A percentile compares a stretch with the other conserved stretches of the same genome.
Conservation (phyloP, 768 basidiomycete species). For the Auricularia sp. region DNA sequence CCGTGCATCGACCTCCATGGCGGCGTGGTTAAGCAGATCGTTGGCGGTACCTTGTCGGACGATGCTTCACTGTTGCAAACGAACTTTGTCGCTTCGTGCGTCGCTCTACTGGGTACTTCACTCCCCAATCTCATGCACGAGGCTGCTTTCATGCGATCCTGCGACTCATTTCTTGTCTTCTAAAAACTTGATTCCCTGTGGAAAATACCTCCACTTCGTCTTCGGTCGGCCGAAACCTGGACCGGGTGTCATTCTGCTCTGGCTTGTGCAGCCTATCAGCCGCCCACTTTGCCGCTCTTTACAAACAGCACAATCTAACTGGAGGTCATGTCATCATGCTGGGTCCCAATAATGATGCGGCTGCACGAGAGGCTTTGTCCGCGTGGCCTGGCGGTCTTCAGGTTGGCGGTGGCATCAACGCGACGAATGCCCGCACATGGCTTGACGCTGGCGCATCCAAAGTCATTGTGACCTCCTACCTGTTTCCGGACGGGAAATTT, state of each 20-base stretch:
- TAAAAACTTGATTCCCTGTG: background rate
- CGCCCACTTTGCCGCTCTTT: conserved; percentile 70
- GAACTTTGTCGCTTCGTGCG: conserved; percentile 85
- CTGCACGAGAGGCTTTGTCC: conserved; percentile 73
- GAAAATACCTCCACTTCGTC: too few relatives aligned
- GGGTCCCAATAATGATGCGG: conserved; percentile 71
- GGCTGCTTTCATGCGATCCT: background rate
- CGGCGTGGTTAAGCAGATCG: conserved; percentile 95
- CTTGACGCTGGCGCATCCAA: conserved; percentile 84
- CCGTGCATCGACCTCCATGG: conserved; percentile 97
- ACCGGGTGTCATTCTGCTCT: background rate
- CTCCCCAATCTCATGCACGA: background rate
- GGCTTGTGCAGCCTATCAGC: conserved; percentile 55
- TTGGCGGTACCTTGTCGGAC: conserved; percentile 80
- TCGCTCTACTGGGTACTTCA: conserved; percentile 5
- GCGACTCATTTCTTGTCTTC: background rate
- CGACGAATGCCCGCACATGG: conserved; percentile 74
- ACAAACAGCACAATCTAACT: conserved; percentile 52
- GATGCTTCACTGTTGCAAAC: conserved; percentile 56
- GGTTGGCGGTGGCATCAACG: conserved; percentile 87
- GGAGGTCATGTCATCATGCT: conserved; percentile 97
- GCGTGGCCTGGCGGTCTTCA: conserved; percentile 90
- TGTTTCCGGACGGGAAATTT: conserved; percentile 81
- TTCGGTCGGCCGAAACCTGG: too few relatives aligned
- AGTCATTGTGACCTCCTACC: conserved; percentile 94